Evolutionary conservation across 1,284 basidiomycete species (phyloP), one percentile per base, ranked within the genome.

Genomic region (Veloporphyrellus conicus): DNA sequence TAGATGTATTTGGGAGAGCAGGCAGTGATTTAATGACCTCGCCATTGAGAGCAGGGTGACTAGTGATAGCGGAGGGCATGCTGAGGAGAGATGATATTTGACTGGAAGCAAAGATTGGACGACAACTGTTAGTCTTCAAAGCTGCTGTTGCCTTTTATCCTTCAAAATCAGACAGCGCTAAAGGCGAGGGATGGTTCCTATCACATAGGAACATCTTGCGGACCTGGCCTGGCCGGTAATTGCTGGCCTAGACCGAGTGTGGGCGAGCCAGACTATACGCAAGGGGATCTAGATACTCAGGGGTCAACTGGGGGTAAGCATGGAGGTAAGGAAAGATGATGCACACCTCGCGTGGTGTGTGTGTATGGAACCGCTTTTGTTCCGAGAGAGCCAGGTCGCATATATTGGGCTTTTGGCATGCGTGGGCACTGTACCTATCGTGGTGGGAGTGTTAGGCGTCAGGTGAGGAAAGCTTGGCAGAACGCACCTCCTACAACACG

Each of bases 21-120:
- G 32, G 29, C 1, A 4, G 14, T 19, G 23, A 6, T 28, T 36
- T 29, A 22, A 28, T 37, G 23, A 51, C 41, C 18, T 45, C 48
- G 3, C 33, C 23, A n/a, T 15, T n/a, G 19, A 45, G 38, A 3
- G 29, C 34, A 8, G 43, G 43, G 29, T 37, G 49, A 15, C 32
- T 32, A 14, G 16, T 3, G 41, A 51, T 15, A 10, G 16, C 22
- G n/a, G 41, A 19, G 7, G 41, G 33, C 49, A 51, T 51, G 2
- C 19, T 23, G 10, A 34, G 18, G 1, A 11, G 18, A 34, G 19
- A 19, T 8, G 3, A 34, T 11, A 6, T 12, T 48, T 36, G 29
- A 37, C 23, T 41, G 33, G 23, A 29, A 7, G 33, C 3, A 19
- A 22, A 16, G 23, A 16, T 3, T 23, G 14, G 22, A 22, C 14